Evolutionary conservation across 768 basidiomycete species (phyloP), one percentile per base, ranked within the genome.

Genomic region (Boletus tomentosulus): DNA sequence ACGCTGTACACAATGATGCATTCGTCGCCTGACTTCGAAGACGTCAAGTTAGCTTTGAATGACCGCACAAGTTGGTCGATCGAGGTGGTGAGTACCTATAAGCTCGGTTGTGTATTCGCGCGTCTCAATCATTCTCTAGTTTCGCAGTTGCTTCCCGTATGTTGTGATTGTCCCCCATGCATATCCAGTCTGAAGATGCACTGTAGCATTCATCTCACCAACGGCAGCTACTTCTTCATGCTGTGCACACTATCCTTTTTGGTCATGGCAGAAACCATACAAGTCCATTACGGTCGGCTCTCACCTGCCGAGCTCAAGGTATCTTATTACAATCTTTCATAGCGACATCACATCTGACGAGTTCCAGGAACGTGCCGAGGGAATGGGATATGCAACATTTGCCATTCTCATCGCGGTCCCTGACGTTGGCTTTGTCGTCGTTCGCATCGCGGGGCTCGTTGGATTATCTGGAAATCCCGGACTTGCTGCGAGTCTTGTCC

Each of bases 281-380:
- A 50, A 19, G 22, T 65, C 1, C 49, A 48, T 9, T 65, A 66
- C 22, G 61, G 54, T 49, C 55, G 66, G 42, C 58, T 67, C 42
- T 50, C 66, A 39, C 50, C 66, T 37, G n/a, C 30, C 1, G 46
- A 65, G 25, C 51, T 67, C 1, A 67, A 67, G 61, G 65, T 65
- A 60, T n/a, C n/a, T n/a, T n/a, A n/a, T n/a, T n/a, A n/a, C n/a
- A n/a, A n/a, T n/a, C n/a, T n/a, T n/a, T n/a, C 15, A 39, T 24
- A 0, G 1, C 24, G 4, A n/a, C 12, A 7, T 4, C 3, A 7
- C 13, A 19, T 24, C n/a, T 43, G 11, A 45, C 24, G 16, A 25
- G 11, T 28, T n/a, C 3, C 33, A 66, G 64, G 54, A 62, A 48
- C 46, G 42, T n/a, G 57, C n/a, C 9, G 46, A 53, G 16, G 16